Base-by-base conservation (phyloP, 2,329 filamentous ascomycete genomes). In the Penicillium glabrum region DNA sequence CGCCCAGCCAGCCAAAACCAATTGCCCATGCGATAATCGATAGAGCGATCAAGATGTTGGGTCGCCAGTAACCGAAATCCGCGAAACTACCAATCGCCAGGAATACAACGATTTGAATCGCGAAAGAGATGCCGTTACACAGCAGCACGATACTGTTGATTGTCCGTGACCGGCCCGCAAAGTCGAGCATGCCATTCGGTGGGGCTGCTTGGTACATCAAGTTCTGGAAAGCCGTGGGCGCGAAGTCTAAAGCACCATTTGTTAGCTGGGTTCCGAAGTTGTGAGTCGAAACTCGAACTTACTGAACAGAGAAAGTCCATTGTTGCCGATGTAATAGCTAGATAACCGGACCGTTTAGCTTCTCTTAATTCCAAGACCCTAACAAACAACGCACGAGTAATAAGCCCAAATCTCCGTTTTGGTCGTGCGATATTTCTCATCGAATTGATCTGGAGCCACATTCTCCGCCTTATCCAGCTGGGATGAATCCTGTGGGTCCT, bases 1-100 rank as follows among this genome's bases (percentile, higher is more conserved):
- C 85, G 21, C 85, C 86, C 1, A 89, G 71, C 85, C 86, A 89
- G 49, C 80, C 86, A 60, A 89, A 89, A 1, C 86, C 87, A 59
- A 87, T 81, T 33, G 73, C 86, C 69, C 80, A 89, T 1, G 86
- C 84, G 35, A 88, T 65, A 8, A 86, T 61, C 3, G 85, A 87
- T 60, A 86, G 79, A 9, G 79, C 80, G 48, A 89, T 80, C 9
- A 89, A 75, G 53, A 89, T 84, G 68, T 83, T 86, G 11, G 84
- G 84, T 13, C 85, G 75, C 72, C 86, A 87, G 13, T 80, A 80
- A 3, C 87, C 87, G 67, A 89, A 90, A 69, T 89, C 87, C 8
- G 78, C 78, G 57, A 80, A 79, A 50, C 74, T 77, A 39, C 79
- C 79, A 24, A 81, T 72, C 1, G 78, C 57, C 8, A 81, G 62